Evolutionary conservation across 2,329 filamentous ascomycete genomes (phyloP).

Genomic region (Myriosclerotinia duriaeana): DNA sequence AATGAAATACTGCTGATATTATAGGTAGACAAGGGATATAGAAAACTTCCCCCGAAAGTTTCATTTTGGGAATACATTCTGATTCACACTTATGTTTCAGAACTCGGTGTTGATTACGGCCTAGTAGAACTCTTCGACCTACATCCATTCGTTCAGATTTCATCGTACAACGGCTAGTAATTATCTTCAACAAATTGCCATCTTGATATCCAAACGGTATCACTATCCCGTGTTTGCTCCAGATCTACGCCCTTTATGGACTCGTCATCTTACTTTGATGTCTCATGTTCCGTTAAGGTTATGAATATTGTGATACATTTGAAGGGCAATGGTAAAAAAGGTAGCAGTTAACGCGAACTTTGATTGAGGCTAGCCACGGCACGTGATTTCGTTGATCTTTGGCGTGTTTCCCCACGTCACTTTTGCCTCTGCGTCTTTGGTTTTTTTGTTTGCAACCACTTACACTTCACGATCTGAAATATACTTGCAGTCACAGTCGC

Average conservation of each 20-base stretch:
- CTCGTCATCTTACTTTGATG: background rate
- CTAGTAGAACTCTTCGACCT: background rate
- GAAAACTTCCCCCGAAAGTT: background rate
- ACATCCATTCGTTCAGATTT: background rate
- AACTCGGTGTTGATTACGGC: background rate
- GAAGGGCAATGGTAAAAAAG: too few relatives aligned
- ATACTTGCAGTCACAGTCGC: background rate
- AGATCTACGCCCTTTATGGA: background rate
- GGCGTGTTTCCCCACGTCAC: constrained; percentile 15
- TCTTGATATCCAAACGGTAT: background rate
- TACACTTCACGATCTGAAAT: constrained; percentile 5
- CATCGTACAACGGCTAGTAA: too few relatives aligned
- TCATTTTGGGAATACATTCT: background rate
- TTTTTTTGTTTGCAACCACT: background rate
- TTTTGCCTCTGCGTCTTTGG: constrained; percentile 1
- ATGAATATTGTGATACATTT: too few relatives aligned
- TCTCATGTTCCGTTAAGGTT: too few relatives aligned
- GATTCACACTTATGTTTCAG: background rate
- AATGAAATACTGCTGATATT: too few relatives aligned
- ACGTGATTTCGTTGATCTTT: background rate
- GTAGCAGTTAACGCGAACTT: too few relatives aligned
- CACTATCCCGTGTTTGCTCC: background rate
- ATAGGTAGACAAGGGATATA: too few relatives aligned
- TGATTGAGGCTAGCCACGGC: background rate
- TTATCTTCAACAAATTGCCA: background rate